Percentiles rank a stretch among this genome's conserved stretches.
phyloP scores from a whole-genome alignment of 1,139 yeast genomes.

The Sugiyamaella grinbergsii region DNA sequence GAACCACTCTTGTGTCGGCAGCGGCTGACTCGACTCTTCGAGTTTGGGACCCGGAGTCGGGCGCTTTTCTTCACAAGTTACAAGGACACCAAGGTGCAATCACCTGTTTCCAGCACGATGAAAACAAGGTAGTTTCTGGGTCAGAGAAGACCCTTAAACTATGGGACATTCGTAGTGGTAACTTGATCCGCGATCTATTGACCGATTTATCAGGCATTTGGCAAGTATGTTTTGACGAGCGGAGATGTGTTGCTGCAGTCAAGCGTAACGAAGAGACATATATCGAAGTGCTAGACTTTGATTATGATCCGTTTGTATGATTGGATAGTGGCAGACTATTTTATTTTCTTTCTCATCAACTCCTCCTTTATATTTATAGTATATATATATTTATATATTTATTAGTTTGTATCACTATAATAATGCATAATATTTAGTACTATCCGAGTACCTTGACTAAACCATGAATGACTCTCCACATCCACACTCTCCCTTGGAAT shows the following conservation, averaged over 20 bases:
- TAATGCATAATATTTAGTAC: constrained; percentile 12
- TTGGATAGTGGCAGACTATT: background rate
- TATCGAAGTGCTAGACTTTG: constrained; percentile 85
- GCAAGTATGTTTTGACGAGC: constrained; percentile 88
- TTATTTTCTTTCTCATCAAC: background rate
- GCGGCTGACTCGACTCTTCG: constrained; percentile 93
- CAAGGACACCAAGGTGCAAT: constrained; percentile 88
- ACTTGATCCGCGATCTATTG: constrained; percentile 70
- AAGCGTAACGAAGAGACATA: constrained; percentile 66
- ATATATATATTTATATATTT: background rate
- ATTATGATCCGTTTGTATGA: constrained; percentile 42
- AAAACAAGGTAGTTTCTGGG: constrained; percentile 82
- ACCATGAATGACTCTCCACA: constrained; percentile 99
- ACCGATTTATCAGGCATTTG: constrained; percentile 81
- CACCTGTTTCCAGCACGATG: constrained; percentile 91
- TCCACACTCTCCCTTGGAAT: constrained; percentile 96
- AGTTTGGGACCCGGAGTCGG: constrained; percentile 88
- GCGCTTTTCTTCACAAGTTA: constrained; percentile 66
- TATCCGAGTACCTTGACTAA: constrained; percentile 44
- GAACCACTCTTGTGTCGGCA: constrained; percentile 84
- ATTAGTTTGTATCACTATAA: constrained; percentile 9
- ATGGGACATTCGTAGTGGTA: constrained; percentile 84
- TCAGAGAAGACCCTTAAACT: constrained; percentile 78
- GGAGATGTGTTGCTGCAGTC: constrained; percentile 92
- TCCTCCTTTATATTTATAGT: background rate